Evolutionary conservation across 2,329 filamentous ascomycete species (phyloP).

Genomic region (Aspergillus eucalypticola): DNA sequence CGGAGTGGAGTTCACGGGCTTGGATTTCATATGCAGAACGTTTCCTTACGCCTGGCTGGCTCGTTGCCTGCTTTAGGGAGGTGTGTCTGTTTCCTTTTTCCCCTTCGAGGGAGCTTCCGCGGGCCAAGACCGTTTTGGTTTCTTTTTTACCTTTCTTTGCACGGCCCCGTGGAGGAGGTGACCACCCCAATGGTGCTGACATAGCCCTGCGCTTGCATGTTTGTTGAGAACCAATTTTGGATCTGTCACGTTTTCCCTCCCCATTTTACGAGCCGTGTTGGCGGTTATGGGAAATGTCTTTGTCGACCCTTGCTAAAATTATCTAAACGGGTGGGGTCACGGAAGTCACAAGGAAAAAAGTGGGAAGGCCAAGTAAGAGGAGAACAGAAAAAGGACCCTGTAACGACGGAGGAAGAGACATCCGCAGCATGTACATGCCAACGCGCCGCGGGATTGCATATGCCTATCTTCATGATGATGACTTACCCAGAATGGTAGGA

Average conservation of each 20-base stretch:
- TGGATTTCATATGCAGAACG: constrained; percentile 21
- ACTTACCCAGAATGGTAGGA: not conserved
- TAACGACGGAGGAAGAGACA: not conserved
- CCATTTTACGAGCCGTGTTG: not conserved
- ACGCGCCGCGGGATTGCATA: not conserved
- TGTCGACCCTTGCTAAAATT: constrained; percentile 13
- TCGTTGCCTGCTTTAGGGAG: constrained; percentile 8
- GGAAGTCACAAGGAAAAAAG: not conserved
- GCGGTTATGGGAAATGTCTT: not conserved
- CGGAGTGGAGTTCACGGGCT: constrained; percentile 20
- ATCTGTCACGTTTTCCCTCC: constrained; percentile 17
- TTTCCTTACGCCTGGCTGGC: constrained; percentile 10
- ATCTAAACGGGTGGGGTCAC: constrained; percentile 6
- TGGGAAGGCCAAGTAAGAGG: not conserved
- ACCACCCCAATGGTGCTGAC: constrained; percentile 9
- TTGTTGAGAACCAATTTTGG: constrained; percentile 19
- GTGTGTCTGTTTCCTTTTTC: not conserved
- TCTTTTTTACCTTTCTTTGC: constrained; percentile 13
- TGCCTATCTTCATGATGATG: not conserved
- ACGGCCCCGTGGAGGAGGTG: constrained; percentile 12
- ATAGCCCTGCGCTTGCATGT: constrained; percentile 15
- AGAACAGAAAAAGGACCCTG: not conserved
- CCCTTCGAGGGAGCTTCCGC: not conserved
- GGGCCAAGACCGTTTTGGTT: constrained; percentile 8
- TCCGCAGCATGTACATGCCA: constrained; percentile 5